These are phyloP conservation scores for Vitis hybrid DNA, from an alignment of 177 flowering plant genomes.

Conservation along the genomic window DNA sequence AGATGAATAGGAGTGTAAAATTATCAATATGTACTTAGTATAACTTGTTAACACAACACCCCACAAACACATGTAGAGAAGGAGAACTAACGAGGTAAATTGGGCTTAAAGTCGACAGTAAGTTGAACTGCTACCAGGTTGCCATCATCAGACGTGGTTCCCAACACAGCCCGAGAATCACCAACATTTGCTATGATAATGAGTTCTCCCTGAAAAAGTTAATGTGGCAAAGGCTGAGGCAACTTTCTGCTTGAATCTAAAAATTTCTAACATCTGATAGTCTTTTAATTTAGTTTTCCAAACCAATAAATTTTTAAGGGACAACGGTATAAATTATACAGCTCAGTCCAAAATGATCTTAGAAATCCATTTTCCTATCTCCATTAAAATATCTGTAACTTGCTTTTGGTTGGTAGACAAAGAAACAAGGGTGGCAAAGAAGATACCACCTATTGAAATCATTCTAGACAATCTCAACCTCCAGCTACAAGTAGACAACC, in stretches of 20 bases:
- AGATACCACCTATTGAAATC: no score
- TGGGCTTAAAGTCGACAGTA: slow-evolving; percentile 78
- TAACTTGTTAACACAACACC: background rate
- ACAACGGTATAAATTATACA: no score
- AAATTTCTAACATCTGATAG: background rate
- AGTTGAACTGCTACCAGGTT: slow-evolving; percentile 70
- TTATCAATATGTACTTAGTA: background rate
- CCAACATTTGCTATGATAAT: slow-evolving; percentile 80
- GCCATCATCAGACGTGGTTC: slow-evolving; percentile 66
- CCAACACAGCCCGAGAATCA: slow-evolving; percentile 90
- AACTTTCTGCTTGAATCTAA: background rate
- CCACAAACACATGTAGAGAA: background rate
- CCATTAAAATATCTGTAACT: no score
- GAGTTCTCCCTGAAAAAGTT: slow-evolving; percentile 57
- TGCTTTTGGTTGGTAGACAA: no score
- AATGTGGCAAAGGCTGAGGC: background rate
- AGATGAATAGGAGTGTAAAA: background rate
- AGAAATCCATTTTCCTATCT: no score
- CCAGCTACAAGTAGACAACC: no score
- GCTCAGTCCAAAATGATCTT: no score
- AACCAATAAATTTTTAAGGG: no score
- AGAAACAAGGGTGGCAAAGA: no score
- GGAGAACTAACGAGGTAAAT: slow-evolving; percentile 59
- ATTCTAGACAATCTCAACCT: no score
- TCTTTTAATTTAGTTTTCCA: no score